Conservation (phyloP, 2,329 filamentous ascomycete genomes). For the Beauveria rudraprayagi region DNA sequence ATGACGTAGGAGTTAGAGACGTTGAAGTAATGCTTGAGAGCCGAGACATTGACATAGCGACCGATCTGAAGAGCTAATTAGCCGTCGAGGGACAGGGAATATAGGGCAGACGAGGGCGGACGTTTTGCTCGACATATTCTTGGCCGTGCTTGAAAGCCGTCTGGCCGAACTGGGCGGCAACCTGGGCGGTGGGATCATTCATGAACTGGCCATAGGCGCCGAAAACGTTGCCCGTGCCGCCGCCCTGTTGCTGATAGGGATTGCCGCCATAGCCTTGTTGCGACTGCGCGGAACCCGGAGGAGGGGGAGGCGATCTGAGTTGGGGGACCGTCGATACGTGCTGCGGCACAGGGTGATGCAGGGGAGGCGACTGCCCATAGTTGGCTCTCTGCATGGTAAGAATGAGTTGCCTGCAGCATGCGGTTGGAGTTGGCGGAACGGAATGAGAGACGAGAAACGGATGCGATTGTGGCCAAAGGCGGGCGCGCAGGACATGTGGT, state of each 20-base stretch:
- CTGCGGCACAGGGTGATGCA: constrained; percentile 95
- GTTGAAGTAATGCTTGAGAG: constrained; percentile 98
- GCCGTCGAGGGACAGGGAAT: background rate
- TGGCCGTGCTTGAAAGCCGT: constrained; percentile 85
- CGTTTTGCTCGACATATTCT: constrained; percentile 92
- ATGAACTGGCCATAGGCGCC: constrained; percentile 86
- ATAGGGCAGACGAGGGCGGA: constrained; percentile 35
- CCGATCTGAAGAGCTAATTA: constrained; percentile 27
- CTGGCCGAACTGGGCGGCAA: constrained; percentile 90
- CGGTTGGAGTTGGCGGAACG: constrained; percentile 5
- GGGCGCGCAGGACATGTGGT: constrained; percentile 5
- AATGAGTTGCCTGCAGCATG: background rate
- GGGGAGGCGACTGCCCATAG: constrained; percentile 82
- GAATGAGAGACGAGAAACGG: background rate
- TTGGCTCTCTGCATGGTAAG: constrained; percentile 75
- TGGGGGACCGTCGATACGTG: constrained; percentile 98
- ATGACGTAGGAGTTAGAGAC: constrained; percentile 96
- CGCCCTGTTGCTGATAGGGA: constrained; percentile 62
- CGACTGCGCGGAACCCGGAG: constrained; percentile 60
- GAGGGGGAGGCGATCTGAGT: constrained; percentile 86
- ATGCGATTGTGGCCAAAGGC: constrained; percentile 1
- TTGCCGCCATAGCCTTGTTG: constrained; percentile 60
- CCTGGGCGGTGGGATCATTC: constrained; percentile 88
- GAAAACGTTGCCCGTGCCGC: constrained; percentile 45
- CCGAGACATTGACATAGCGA: constrained; percentile 81